Conservation (phyloP, 768 basidiomycete genomes). For the Megacollybia marginata region DNA sequence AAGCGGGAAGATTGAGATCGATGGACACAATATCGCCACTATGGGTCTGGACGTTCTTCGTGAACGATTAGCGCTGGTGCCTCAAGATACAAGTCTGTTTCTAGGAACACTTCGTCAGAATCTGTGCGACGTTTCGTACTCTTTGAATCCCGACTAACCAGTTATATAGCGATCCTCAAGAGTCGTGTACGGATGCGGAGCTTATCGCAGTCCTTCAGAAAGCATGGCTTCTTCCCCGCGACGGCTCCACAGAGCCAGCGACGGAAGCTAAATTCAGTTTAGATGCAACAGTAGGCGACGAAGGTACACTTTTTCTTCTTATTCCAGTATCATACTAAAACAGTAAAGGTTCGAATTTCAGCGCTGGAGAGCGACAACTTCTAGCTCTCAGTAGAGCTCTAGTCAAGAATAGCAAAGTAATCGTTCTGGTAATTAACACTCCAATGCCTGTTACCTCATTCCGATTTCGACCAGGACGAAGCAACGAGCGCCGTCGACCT, state of each 20-base stretch:
- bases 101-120: conserved; percentile 37
- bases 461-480: conserved; percentile 38
- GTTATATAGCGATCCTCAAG: conserved; percentile 42
- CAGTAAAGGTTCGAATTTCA: conserved; percentile 46
- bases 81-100: conserved; percentile 53
- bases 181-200: conserved; percentile 48
- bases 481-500: conserved; percentile 56
- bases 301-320: conserved; percentile 29
- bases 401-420: conserved; percentile 53
- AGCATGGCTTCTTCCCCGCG: conserved; percentile 50
- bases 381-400: conserved; percentile 56
- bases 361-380: conserved; percentile 60
- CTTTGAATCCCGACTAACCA: background rate
- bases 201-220: conserved; percentile 54
- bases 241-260: conserved; percentile 34
- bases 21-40: conserved; percentile 40
- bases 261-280: conserved; percentile 65
- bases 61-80: conserved; percentile 54
- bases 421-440: conserved; percentile 38
- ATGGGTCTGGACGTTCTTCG: conserved; percentile 50
- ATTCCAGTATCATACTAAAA: too few relatives aligned
- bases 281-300: conserved; percentile 52
- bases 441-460: background rate
- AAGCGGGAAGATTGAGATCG: conserved; percentile 45
- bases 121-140: conserved; percentile 17